Conservation (phyloP, 306 rosid genomes). For the Glycyrrhiza uralensis region DNA sequence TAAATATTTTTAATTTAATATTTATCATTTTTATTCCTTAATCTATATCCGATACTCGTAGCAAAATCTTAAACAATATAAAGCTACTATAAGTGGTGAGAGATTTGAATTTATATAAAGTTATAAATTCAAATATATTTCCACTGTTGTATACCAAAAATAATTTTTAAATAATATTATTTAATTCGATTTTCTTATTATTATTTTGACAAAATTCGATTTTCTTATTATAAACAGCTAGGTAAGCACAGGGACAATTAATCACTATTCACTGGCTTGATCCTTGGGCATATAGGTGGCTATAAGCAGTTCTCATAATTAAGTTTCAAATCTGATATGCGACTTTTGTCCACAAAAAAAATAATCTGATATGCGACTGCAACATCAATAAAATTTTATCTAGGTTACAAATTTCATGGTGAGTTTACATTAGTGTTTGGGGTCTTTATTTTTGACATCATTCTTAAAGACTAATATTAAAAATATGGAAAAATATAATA, state of each 20-base stretch:
- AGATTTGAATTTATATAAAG: too few relatives aligned
- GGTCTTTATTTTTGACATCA: background rate
- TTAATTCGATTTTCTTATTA: background rate
- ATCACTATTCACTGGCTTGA: constrained; percentile 27
- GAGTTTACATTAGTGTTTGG: constrained; percentile 17
- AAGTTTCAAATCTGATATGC: background rate
- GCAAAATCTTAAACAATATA: background rate
- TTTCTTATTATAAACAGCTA: background rate
- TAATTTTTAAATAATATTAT: too few relatives aligned
- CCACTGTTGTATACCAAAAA: too few relatives aligned
- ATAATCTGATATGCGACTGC: too few relatives aligned
- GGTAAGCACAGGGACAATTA: background rate
- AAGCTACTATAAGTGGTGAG: too few relatives aligned
- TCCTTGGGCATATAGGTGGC: constrained; percentile 12
- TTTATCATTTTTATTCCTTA: too few relatives aligned
- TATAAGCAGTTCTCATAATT: background rate
- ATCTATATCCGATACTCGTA: background rate
- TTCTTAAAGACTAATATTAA: too few relatives aligned
- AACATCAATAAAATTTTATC: constrained; percentile 15
- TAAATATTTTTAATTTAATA: background rate
- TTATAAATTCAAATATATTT: too few relatives aligned
- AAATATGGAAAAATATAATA: too few relatives aligned
- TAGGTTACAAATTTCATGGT: constrained; percentile 6
- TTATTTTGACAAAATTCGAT: too few relatives aligned
- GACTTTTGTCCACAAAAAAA: too few relatives aligned